Conservation (phyloP, 768 basidiomycete species). For the Naganishia randhawae region DNA sequence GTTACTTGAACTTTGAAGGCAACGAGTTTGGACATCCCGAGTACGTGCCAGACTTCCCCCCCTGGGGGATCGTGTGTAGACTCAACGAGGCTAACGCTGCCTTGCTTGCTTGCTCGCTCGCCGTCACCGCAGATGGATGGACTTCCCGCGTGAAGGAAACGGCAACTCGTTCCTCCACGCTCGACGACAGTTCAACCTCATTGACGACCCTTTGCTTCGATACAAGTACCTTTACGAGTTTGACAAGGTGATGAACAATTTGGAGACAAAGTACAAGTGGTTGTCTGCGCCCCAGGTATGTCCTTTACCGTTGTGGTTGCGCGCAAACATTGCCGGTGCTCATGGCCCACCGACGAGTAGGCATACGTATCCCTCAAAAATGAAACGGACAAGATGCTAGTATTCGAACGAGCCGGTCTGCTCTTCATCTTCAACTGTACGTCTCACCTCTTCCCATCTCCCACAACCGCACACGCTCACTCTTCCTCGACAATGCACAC, state of each 20-base stretch:
- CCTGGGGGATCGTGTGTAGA: no score
- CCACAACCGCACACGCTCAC: background rate
- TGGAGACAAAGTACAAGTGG: slow-evolving; percentile 80
- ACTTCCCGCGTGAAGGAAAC: slow-evolving; percentile 96
- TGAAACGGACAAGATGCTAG: slow-evolving; percentile 85
- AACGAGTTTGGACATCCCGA: slow-evolving; percentile 99
- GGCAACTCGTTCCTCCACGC: slow-evolving; percentile 95
- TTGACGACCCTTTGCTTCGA: slow-evolving; percentile 78
- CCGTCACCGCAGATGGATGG: slow-evolving; percentile 83
- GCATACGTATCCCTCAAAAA: slow-evolving; percentile 93
- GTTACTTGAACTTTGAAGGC: slow-evolving; percentile 94
- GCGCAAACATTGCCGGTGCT: background rate
- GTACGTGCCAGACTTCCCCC: slow-evolving; percentile 46
- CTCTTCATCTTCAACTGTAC: slow-evolving; percentile 88
- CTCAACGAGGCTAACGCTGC: no score
- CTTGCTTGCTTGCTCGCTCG: slow-evolving; percentile 36
- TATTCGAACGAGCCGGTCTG: slow-evolving; percentile 87
- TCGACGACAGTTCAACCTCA: slow-evolving; percentile 91
- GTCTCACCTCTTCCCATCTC: slow-evolving; percentile 18
- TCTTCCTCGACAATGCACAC: no score
- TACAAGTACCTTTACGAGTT: slow-evolving; percentile 93
- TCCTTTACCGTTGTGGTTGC: background rate
- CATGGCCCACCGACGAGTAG: slow-evolving; percentile 49
- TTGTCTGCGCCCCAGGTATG: slow-evolving; percentile 71
- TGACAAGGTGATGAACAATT: slow-evolving; percentile 82